Evolutionary conservation across 1,139 yeast species (phyloP), one percentile per base, ranked within the genome.

Genomic region (Blastobotrys illinoisensis): DNA sequence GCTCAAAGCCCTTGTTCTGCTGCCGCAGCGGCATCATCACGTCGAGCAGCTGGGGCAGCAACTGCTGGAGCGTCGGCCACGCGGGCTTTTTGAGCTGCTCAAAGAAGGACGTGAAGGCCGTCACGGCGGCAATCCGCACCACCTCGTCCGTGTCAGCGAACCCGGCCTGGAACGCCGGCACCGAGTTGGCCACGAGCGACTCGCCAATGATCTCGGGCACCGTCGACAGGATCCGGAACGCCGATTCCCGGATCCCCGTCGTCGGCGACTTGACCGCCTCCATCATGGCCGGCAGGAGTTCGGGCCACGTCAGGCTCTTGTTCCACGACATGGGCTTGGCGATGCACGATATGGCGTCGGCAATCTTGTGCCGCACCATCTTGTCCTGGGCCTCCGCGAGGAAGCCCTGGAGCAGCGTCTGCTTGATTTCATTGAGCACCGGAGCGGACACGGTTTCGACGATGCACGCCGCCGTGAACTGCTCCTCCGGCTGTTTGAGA

Each of bases 281-380:
- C 62, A 88, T 80, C 51, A 91, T 74, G 1, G 90, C 82, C 50
- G 89, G 90, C 48, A 89, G 73, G 50, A 91, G 78, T 50, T 87
- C 91, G 26, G 83, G 80, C 98, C 98, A 91, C 13, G 77, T 71
- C 1, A 78, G 79, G 23, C 76, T 75, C 14, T 76, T 76, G 40
- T 46, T 52, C 55, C 64, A 44, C 55, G 65, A 64, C 61, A 65
- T 58, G 44, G 65, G 59, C 47, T 69, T 66, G 6, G 97, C 95
- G 46, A 93, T 82, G 70, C 91, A 98, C 1, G 98, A 88, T 55
- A 93, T 87, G 3, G 96, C 96, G 74, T 93, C 99, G 3, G 97
- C 85, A 54, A 93, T 76, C 68, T 93, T 93, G 70, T 91, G 97
- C 68, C 98, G 84, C 43, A 90, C 91, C 59, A 79, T 81, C 58